Conservation (phyloP, 202 grass and related monocot genomes). For the Schoenoplectus tabernaemontani region DNA sequence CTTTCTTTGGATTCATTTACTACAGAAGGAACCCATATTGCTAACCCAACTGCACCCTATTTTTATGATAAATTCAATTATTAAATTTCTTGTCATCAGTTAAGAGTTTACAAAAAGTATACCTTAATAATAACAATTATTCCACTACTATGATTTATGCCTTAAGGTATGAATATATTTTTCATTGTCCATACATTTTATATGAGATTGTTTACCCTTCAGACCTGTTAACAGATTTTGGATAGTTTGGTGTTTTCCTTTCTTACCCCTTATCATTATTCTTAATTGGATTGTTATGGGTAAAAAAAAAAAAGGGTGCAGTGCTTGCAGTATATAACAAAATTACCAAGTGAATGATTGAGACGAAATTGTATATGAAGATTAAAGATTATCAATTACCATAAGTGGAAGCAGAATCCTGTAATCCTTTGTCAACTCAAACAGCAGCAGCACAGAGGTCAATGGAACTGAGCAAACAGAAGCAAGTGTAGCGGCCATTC, state of each 20-base stretch:
- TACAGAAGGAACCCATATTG: conserved; percentile 98
- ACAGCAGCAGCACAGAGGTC: conserved; percentile 84
- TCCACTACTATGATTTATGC: neutral
- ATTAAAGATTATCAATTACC: conserved; percentile 40
- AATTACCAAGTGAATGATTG: neutral
- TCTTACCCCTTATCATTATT: neutral
- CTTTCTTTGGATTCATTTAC: conserved; percentile 55
- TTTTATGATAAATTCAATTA: conserved; percentile 21
- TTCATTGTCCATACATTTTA: neutral
- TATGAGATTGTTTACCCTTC: neutral
- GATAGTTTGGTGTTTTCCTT: neutral
- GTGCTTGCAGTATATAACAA: neutral
- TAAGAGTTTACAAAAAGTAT: neutral
- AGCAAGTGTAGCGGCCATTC: conserved; percentile 97
- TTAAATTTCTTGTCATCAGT: neutral
- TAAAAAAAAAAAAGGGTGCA: neutral
- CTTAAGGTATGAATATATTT: neutral
- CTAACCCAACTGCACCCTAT: conserved; percentile 95
- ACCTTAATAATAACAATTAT: neutral
- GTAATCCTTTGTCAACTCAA: conserved; percentile 98
- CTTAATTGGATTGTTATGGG: neutral
- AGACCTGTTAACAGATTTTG: neutral
- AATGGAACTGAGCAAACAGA: conserved; percentile 92
- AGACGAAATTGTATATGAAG: neutral
- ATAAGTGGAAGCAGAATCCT: conserved; percentile 97